Conservation (phyloP, 192 early-diverging fungal species). For the Tieghemiomyces parasiticus region DNA sequence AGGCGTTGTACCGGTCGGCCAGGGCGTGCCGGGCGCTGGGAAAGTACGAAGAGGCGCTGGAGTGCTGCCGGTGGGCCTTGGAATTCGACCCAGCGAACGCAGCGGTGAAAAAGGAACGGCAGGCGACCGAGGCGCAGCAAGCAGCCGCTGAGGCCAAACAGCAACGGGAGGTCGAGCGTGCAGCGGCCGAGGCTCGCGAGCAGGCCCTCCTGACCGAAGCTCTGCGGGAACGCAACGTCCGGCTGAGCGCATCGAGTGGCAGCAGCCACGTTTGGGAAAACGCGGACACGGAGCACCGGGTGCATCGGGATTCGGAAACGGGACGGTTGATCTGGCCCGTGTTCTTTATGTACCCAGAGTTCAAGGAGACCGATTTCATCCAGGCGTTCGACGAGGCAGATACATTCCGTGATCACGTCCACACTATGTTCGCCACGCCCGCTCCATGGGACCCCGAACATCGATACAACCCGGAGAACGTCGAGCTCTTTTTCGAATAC, state of each 20-base stretch:
- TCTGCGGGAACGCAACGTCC: constrained; percentile 26
- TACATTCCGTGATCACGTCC: constrained; percentile 72
- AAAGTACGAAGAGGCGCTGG: constrained; percentile 66
- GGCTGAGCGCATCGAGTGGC: constrained; percentile 10
- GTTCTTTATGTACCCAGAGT: constrained; percentile 89
- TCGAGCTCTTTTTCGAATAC: constrained; percentile 73
- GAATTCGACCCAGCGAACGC: constrained; percentile 42
- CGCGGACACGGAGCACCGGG: constrained; percentile 28
- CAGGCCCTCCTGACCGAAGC: constrained; percentile 33
- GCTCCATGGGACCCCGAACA: constrained; percentile 69
- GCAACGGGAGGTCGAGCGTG: constrained; percentile 20
- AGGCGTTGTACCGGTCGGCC: constrained; percentile 83
- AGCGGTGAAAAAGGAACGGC: constrained; percentile 17
- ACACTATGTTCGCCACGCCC: constrained; percentile 59
- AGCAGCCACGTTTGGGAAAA: constrained; percentile 22
- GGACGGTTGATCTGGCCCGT: constrained; percentile 67
- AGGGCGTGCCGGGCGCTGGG: constrained; percentile 68
- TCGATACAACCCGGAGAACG: constrained; percentile 47
- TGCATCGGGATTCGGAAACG: constrained; percentile 36
- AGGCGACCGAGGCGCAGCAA: constrained; percentile 15
- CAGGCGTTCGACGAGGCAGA: constrained; percentile 65
- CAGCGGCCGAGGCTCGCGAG: constrained; percentile 26
- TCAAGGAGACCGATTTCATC: constrained; percentile 80
- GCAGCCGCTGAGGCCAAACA: constrained; percentile 13
- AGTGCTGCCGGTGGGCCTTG: constrained; percentile 70